Percentiles rank a stretch among this genome's conserved stretches.
phyloP scores from a whole-genome alignment of 306 rosid species.

The Oemleria cerasiformis region DNA sequence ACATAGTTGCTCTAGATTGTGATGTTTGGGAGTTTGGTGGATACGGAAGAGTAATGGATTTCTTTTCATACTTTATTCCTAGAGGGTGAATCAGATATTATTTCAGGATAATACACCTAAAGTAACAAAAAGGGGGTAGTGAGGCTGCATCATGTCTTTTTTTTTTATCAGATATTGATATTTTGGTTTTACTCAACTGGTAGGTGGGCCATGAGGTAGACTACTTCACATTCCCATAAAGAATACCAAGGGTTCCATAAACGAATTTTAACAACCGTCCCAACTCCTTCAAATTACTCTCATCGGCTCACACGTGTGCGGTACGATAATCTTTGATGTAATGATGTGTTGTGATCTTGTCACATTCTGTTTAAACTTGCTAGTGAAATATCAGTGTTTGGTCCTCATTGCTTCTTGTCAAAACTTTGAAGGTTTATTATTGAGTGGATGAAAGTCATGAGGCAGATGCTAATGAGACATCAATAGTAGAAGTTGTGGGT shows the following conservation, averaged over 20 bases:
- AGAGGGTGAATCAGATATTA: neutral
- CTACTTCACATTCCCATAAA: constrained; percentile 89
- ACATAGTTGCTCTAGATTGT: constrained; percentile 90
- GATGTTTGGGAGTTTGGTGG: constrained; percentile 87
- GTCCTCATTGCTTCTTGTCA: too few species aligned
- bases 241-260: constrained; percentile 86
- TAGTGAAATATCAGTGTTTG: too few species aligned
- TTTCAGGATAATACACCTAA: neutral
- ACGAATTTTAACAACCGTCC: constrained; percentile 87
- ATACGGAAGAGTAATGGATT: constrained; percentile 79
- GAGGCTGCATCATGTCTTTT: neutral
- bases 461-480: too few species aligned
- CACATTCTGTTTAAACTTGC: too few species aligned
- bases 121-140: neutral
- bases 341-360: too few species aligned
- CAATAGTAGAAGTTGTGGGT: too few species aligned
- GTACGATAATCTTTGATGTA: too few species aligned
- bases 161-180: constrained; percentile 1
- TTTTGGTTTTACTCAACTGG: constrained; percentile 10
- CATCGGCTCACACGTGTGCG: too few species aligned
- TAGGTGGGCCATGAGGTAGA: constrained; percentile 77
- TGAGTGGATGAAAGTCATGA: too few species aligned
- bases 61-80: constrained; percentile 14
- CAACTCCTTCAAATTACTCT: too few species aligned
- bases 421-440: too few species aligned